phyloP scores from a whole-genome alignment of 2,329 filamentous ascomycete genomes.

The Penicillium freii region DNA sequence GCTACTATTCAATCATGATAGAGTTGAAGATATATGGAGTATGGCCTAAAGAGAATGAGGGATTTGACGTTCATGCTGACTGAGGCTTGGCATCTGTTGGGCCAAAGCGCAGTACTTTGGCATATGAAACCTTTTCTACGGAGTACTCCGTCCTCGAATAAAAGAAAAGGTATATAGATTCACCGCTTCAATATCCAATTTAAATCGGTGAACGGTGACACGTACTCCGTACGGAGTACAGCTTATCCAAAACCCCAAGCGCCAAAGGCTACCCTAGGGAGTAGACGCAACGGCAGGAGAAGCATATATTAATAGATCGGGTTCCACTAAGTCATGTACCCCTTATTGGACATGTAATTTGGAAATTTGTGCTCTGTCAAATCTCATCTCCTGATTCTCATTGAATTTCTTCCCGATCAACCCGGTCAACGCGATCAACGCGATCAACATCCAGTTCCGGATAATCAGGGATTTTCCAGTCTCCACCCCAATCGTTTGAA shows the following conservation, averaged over 20 bases:
- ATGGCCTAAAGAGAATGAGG: not conserved
- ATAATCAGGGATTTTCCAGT: slow-evolving; percentile 26
- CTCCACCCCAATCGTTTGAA: too few species aligned
- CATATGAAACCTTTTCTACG: not conserved
- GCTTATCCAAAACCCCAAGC: not conserved
- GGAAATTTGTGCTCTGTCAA: not conserved
- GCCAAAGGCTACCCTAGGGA: not conserved
- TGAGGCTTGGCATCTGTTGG: not conserved
- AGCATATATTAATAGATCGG: not conserved
- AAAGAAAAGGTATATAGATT: not conserved
- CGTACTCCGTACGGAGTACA: not conserved
- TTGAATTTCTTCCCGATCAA: not conserved
- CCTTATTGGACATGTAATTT: not conserved
- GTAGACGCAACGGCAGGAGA: not conserved
- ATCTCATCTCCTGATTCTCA: not conserved
- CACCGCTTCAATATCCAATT: not conserved
- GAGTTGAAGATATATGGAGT: not conserved
- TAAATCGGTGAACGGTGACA: not conserved
- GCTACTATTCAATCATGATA: not conserved
- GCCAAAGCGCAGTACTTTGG: not conserved
- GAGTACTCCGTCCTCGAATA: not conserved
- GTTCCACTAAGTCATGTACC: not conserved
- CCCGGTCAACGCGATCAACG: not conserved
- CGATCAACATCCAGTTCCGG: slow-evolving; percentile 1
- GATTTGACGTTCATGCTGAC: not conserved